Percentiles rank a stretch among this genome's conserved stretches.
Conservation (phyloP, 805 yeast genomes). For the Candida glaebosa region DNA sequence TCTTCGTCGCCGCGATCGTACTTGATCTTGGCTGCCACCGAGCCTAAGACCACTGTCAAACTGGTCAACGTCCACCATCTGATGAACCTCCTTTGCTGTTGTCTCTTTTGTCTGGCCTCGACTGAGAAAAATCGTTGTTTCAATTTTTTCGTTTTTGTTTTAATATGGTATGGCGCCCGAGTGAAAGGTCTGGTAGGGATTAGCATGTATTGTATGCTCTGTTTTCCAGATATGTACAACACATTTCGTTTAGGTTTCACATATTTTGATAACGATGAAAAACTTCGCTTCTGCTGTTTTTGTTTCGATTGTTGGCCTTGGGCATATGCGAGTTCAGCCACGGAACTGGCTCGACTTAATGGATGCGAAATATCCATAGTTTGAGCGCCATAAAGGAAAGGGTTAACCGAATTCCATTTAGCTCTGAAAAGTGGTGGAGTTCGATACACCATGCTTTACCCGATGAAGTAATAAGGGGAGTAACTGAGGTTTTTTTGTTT, state of each 20-base stretch:
- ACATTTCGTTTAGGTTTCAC: conserved; percentile 56
- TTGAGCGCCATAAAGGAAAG: conserved; percentile 33
- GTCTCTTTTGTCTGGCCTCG: conserved; percentile 39
- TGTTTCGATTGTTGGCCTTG: conserved; percentile 13
- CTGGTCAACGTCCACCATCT: conserved; percentile 57
- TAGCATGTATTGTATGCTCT: conserved; percentile 14
- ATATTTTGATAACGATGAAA: conserved; percentile 44
- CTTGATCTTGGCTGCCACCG: conserved; percentile 47
- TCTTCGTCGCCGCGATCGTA: conserved; percentile 32
- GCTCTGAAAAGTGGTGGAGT: background rate
- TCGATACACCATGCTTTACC: conserved; percentile 1
- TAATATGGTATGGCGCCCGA: conserved; percentile 34
- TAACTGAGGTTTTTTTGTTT: background rate
- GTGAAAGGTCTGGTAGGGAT: conserved; percentile 31
- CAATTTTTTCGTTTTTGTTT: conserved; percentile 31
- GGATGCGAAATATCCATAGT: conserved; percentile 40
- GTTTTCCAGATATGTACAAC: conserved; percentile 24
- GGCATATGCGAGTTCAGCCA: conserved; percentile 30
- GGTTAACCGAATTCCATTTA: conserved; percentile 17
- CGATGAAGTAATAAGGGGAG: background rate
- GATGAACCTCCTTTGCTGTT: conserved; percentile 37
- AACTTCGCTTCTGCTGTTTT: conserved; percentile 16
- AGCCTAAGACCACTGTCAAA: conserved; percentile 49
- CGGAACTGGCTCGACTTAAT: conserved; percentile 36
- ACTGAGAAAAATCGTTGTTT: conserved; percentile 40